Conservation (phyloP, 208 protist species). For the Leishmania martiniquensis region DNA sequence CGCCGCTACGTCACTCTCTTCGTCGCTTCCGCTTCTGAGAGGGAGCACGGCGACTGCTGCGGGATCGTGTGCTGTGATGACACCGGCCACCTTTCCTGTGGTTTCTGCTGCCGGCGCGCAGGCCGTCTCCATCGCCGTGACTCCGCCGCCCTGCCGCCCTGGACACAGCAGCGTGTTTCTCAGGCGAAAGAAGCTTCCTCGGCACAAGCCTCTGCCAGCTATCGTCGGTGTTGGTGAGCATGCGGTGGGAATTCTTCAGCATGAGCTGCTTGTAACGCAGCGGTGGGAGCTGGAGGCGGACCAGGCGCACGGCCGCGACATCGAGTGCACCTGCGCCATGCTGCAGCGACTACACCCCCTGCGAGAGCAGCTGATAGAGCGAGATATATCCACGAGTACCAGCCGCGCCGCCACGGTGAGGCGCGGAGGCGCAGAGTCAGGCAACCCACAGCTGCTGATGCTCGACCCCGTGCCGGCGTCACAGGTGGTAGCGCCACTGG, state of each 20-base stretch:
- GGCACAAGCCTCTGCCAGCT: constrained; percentile 41
- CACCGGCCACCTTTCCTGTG: background rate
- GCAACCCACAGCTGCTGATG: background rate
- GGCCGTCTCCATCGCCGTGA: background rate
- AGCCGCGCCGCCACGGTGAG: background rate
- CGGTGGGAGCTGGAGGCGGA: constrained; percentile 44
- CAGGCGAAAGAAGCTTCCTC: background rate
- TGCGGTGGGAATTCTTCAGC: constrained; percentile 36
- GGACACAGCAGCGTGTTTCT: background rate
- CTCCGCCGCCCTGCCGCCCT: background rate
- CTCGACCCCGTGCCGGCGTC: too few relatives aligned
- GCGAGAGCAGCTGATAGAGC: constrained; percentile 36
- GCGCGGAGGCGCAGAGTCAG: background rate
- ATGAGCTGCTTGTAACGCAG: constrained; percentile 36
- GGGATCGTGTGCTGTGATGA: background rate
- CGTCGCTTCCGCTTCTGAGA: background rate
- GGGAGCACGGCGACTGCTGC: too few relatives aligned
- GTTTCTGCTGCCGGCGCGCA: background rate
- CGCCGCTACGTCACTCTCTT: background rate
- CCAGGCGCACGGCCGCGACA: constrained; percentile 37
- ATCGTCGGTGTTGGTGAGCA: constrained; percentile 54
- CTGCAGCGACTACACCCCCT: constrained; percentile 39
- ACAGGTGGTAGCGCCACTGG: background rate
- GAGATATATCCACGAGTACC: constrained; percentile 23
- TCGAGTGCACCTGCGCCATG: constrained; percentile 46